A percentile compares a stretch with the other conserved stretches of the same genome.
phyloP scores from a whole-genome alignment of 345 rosid species.

The Theobroma cacao region DNA sequence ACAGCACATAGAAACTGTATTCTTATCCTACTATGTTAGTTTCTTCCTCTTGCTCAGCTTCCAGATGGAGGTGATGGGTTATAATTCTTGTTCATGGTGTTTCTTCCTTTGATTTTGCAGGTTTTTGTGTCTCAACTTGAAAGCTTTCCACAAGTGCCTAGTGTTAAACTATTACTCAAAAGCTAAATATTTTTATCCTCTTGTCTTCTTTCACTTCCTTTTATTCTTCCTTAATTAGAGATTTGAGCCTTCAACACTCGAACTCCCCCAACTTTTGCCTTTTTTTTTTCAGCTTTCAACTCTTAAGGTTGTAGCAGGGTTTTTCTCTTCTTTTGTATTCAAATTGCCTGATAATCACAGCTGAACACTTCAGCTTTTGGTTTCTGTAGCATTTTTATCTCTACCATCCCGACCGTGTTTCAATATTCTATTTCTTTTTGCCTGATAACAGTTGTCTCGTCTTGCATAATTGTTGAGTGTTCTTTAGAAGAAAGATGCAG shows the following conservation, averaged over 20 bases:
- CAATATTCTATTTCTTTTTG: slow-evolving; percentile 2
- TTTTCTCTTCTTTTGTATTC: slow-evolving; percentile 6
- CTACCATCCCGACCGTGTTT: neutral
- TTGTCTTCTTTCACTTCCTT: neutral
- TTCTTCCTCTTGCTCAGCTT: slow-evolving; percentile 15
- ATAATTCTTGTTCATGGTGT: slow-evolving; percentile 4
- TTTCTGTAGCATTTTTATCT: neutral
- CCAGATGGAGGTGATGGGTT: neutral
- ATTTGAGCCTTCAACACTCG: slow-evolving; percentile 10
- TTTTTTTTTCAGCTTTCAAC: neutral
- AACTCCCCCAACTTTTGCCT: neutral
- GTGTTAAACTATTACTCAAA: neutral
- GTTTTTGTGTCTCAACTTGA: slow-evolving; percentile 15
- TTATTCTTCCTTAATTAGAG: neutral
- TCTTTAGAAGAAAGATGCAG: slow-evolving; percentile 53
- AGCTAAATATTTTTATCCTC: slow-evolving; percentile 1
- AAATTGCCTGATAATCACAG: neutral
- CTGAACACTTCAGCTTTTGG: neutral
- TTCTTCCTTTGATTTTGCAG: slow-evolving; percentile 35
- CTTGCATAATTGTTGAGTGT: neutral
- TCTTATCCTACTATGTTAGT: neutral
- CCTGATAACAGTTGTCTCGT: neutral
- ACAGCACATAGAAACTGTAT: neutral
- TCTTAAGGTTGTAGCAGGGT: neutral
- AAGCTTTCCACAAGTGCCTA: slow-evolving; percentile 13